A percentile compares a stretch with the other conserved stretches of the same genome.
Evolutionary conservation across 2,329 filamentous ascomycete species (phyloP).

Genomic region (Microdochium trichocladiopsis): DNA sequence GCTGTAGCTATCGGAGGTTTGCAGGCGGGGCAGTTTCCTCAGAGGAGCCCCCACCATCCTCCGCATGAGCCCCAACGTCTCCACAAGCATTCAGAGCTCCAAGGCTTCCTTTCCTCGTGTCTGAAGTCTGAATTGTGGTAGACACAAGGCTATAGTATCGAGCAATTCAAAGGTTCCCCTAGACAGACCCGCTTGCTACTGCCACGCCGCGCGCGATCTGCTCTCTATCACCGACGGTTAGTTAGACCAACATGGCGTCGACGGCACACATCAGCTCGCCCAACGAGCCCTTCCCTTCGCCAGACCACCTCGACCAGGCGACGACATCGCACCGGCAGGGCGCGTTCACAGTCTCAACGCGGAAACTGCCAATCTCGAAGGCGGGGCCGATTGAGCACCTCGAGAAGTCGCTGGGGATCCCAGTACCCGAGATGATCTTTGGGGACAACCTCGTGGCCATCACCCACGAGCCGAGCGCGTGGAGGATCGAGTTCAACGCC

Average conservation of each 20-base stretch:
- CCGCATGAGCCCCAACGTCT: no score
- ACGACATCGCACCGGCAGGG: constrained; percentile 52
- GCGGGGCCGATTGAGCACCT: constrained; percentile 83
- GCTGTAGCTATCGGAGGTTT: no score
- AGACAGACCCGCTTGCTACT: no score
- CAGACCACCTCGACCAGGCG: constrained; percentile 40
- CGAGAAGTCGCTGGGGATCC: constrained; percentile 70
- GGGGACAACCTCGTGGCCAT: constrained; percentile 84
- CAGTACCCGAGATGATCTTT: constrained; percentile 98
- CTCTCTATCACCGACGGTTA: no score
- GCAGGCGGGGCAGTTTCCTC: no score
- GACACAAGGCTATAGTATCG: no score
- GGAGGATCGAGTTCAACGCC: constrained; percentile 75
- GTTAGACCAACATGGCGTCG: constrained; percentile 4
- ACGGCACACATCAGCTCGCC: constrained; percentile 26
- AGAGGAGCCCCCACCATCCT: no score
- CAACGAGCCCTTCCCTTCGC: constrained; percentile 48
- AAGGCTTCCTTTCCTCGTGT: no score
- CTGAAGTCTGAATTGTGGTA: no score
- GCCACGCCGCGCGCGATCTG: no score
- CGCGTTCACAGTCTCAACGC: constrained; percentile 69
- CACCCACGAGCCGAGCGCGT: constrained; percentile 65
- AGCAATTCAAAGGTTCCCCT: no score
- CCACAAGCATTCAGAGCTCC: no score
- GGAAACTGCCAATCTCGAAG: constrained; percentile 93